Percentiles rank a stretch among this genome's conserved stretches.
Evolutionary conservation across 2,329 filamentous ascomycete genomes (phyloP).

Genomic region (Hypoxylon sp.): DNA sequence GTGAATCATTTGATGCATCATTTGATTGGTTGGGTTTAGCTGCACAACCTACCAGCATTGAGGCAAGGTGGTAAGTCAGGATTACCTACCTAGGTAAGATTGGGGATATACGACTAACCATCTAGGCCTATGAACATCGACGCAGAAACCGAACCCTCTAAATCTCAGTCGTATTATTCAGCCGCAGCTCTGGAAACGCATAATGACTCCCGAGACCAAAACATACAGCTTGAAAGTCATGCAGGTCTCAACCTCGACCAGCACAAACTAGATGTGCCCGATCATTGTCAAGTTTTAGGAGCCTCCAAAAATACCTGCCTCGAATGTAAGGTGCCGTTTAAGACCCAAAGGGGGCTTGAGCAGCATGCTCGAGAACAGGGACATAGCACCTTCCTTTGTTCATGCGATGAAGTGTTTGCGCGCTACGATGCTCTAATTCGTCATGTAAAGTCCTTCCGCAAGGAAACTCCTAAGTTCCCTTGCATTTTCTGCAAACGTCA

Average conservation of each 20-base stretch:
- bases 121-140: slow-evolving; percentile 1
- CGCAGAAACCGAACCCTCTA: not conserved
- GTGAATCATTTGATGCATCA: no score
- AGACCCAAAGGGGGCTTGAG: not conserved
- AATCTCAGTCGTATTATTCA: not conserved
- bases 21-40: no score
- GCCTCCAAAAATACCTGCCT: slow-evolving; percentile 26
- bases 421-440: slow-evolving; percentile 50
- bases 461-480: slow-evolving; percentile 44
- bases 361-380: slow-evolving; percentile 25
- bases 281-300: slow-evolving; percentile 33
- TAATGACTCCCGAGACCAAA: not conserved
- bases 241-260: not conserved
- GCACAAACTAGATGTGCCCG: slow-evolving; percentile 5
- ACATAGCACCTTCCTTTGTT: slow-evolving; percentile 45
- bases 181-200: not conserved
- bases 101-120: not conserved
- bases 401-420: slow-evolving; percentile 50
- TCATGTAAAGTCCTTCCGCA: slow-evolving; percentile 45
- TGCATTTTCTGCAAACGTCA: slow-evolving; percentile 55
- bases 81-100: not conserved
- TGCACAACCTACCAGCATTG: not conserved
- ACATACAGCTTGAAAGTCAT: not conserved
- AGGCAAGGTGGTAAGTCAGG: not conserved
- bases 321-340: slow-evolving; percentile 36